Evolutionary conservation across 2,329 filamentous ascomycete genomes (phyloP), one percentile per base, ranked within the genome.

Genomic region (Fusarium abutilonis): DNA sequence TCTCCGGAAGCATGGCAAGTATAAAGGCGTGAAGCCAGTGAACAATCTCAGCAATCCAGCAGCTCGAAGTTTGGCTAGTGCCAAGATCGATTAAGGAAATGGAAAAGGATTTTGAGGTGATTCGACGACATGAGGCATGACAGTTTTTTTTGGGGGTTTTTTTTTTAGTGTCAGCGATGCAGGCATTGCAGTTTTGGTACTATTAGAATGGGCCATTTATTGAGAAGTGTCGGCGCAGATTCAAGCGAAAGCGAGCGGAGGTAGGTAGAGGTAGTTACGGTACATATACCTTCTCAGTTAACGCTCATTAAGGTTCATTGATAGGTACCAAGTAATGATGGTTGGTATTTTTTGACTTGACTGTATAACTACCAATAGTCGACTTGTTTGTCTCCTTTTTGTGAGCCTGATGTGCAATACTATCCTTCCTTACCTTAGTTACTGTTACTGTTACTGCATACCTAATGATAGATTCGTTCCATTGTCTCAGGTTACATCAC

Each of bases 1-100:
- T 55, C 82, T 97, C 39, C 84, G 91, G 44, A 97, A 97, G 76
- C 91, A 96, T 78, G 89, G 86, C 74, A 93, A 94, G 74, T 90
- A 90, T 74, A 90, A 89, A 76, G 86, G 87, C 39, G 79, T 91
- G 58, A 87, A 87, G 56, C 86, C 95, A 64, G 88, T 92, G 62
- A 97, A 96, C 76, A 94, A 96, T 68, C 82, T 96, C 52, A 86
- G 83, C 64, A 90, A 89, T 57, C 89, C 90, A 10, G 83, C 82
- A 48, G 84, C 87, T 46, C 83, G 83, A 60, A 86, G 84, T 69
- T 80, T 94, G 39, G 87, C 88, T 56, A 87, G 83, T 69, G 91
- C 91, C 17, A 92, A 91, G 78, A 86, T 93, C 70, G 91, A 94
- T 75, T 93, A 65, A 54, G 35, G n/a, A 15, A 4, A 47, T 15